A percentile compares a stretch with the other conserved stretches of the same genome.
These are phyloP conservation scores for Phytophthora fragariae DNA, from an alignment of 352 stramenopile species.

Conservation along the genomic window DNA sequence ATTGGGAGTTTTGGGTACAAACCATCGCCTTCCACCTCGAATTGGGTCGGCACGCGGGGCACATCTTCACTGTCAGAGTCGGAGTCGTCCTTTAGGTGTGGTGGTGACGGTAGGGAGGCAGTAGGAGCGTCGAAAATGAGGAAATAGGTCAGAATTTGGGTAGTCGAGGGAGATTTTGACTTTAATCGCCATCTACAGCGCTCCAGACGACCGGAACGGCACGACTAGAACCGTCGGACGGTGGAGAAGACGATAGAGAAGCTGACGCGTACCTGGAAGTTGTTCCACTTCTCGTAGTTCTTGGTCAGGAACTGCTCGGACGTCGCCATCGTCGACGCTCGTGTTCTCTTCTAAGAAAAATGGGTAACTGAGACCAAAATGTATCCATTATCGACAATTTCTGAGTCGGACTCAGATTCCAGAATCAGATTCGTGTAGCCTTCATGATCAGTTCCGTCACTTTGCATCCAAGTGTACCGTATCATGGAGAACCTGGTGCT, in stretches of 20 bases:
- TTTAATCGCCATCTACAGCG: constrained; percentile 11
- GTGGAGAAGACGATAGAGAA: neutral
- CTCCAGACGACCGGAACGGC: neutral
- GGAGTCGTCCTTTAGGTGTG: constrained; percentile 53
- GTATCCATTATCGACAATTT: neutral
- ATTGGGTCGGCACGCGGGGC: constrained; percentile 77
- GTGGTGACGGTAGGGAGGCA: neutral
- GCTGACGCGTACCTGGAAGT: constrained; percentile 67
- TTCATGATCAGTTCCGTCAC: neutral
- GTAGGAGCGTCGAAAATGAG: neutral
- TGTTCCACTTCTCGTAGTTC: constrained; percentile 91
- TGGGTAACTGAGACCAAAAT: neutral
- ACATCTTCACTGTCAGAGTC: constrained; percentile 69
- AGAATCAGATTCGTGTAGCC: constrained; percentile 4
- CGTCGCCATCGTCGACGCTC: constrained; percentile 36
- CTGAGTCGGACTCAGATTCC: neutral
- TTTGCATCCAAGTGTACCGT: neutral
- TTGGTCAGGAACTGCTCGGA: constrained; percentile 84
- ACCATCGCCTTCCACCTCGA: constrained; percentile 85
- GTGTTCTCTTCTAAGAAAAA: constrained; percentile 7
- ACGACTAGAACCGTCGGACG: neutral
- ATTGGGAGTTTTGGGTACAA: constrained; percentile 9
- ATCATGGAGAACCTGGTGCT: constrained; percentile 61
- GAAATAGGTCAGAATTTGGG: constrained; percentile 3
- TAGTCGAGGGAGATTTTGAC: neutral